Percentiles rank a stretch among this genome's conserved stretches.
Evolutionary conservation across 345 rosid species (phyloP).

Genomic region (Citrus unshiu): DNA sequence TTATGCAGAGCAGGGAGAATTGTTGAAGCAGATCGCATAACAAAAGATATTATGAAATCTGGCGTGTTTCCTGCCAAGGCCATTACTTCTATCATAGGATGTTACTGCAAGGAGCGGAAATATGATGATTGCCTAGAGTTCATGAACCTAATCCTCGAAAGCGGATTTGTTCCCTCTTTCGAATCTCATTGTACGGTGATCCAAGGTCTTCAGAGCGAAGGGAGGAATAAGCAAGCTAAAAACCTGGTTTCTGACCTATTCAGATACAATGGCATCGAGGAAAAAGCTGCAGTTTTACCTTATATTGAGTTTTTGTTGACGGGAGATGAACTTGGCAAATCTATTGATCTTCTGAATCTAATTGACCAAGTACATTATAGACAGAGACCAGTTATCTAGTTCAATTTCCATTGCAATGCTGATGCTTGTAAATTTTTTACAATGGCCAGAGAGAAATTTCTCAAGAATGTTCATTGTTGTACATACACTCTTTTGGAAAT

Average conservation of each 20-base stretch:
- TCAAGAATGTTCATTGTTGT: neutral
- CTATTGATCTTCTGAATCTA: conserved; percentile 21
- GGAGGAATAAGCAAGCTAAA: conserved; percentile 26
- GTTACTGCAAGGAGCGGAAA: conserved; percentile 29
- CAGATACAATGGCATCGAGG: conserved; percentile 27
- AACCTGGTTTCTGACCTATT: conserved; percentile 38
- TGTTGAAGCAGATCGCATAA: conserved; percentile 26
- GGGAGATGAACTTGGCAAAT: conserved; percentile 26
- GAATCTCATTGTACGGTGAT: conserved; percentile 35
- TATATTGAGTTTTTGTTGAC: conserved; percentile 36
- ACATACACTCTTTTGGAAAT: neutral
- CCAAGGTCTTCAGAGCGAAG: conserved; percentile 32
- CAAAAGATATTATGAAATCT: conserved; percentile 13
- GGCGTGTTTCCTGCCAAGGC: conserved; percentile 36
- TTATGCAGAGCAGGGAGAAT: conserved; percentile 38
- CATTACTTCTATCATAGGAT: conserved; percentile 27
- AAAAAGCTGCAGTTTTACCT: conserved; percentile 20
- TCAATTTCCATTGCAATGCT: neutral
- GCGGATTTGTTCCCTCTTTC: conserved; percentile 39
- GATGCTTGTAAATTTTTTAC: neutral
- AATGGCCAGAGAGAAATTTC: neutral
- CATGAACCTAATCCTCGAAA: conserved; percentile 22
- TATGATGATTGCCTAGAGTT: conserved; percentile 27
- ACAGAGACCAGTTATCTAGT: conserved; percentile 18
- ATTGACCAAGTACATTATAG: conserved; percentile 19